A percentile compares a stretch with the other conserved stretches of the same genome.
These are phyloP conservation scores for Tolypocladium guangdongense DNA, from an alignment of 2,329 filamentous ascomycete species.

Conservation along the genomic window DNA sequence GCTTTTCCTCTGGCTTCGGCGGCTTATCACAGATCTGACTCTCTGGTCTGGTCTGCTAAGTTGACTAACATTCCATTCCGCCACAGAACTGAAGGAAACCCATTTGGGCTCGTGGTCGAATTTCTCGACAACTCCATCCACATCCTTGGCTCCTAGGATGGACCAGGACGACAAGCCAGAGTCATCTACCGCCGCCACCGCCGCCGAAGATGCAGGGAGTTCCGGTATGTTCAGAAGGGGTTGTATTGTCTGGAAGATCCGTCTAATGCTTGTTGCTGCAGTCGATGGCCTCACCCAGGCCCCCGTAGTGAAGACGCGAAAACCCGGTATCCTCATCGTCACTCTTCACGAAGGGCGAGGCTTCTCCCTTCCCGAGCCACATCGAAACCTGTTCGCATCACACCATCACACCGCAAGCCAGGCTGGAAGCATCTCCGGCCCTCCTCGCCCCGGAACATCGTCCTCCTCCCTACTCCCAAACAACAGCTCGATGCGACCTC, in stretches of 20 bases:
- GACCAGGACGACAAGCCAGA: slow-evolving; percentile 45
- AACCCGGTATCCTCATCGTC: slow-evolving; percentile 91
- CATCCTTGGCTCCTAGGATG: slow-evolving; percentile 70
- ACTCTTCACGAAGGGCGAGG: slow-evolving; percentile 89
- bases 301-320: slow-evolving; percentile 55
- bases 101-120: slow-evolving; percentile 83
- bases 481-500: slow-evolving; percentile 54
- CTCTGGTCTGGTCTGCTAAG: not conserved
- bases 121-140: slow-evolving; percentile 86
- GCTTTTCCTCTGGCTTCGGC: not conserved
- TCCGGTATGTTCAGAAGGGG: too few relatives aligned
- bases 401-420: slow-evolving; percentile 62
- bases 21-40: slow-evolving; percentile 9
- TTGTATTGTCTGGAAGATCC: slow-evolving; percentile 46
- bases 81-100: slow-evolving; percentile 78
- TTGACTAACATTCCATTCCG: too few relatives aligned
- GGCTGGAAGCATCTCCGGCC: slow-evolving; percentile 33
- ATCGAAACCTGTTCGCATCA: slow-evolving; percentile 65
- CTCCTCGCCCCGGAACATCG: slow-evolving; percentile 45
- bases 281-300: slow-evolving; percentile 65
- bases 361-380: slow-evolving; percentile 81
- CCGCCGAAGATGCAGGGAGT: slow-evolving; percentile 49
- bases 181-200: slow-evolving; percentile 44
- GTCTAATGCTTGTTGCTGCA: slow-evolving; percentile 39
- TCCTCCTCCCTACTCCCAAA: slow-evolving; percentile 49